A percentile compares a stretch with the other conserved stretches of the same genome.
Evolutionary conservation across 2,329 filamentous ascomycete genomes (phyloP).

Genomic region (Endocalyx cinctus): DNA sequence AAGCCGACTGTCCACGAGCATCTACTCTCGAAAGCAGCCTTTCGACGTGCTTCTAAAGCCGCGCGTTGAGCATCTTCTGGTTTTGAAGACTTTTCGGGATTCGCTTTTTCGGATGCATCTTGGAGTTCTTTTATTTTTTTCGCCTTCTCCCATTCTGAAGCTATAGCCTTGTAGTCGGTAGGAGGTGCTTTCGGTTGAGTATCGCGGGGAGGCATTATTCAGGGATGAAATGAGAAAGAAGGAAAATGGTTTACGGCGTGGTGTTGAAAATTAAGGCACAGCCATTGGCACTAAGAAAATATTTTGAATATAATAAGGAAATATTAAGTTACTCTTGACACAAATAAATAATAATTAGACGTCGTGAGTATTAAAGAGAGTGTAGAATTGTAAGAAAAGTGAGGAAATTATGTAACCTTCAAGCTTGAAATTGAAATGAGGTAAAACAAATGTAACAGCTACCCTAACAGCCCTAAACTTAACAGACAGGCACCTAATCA

Average conservation of each 20-base stretch:
- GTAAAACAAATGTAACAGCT: no score
- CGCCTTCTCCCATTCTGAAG: conserved; percentile 49
- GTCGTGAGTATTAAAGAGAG: no score
- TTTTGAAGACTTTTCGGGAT: conserved; percentile 28
- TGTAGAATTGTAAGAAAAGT: no score
- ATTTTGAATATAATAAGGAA: conserved; percentile 3
- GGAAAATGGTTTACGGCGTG: conserved; percentile 10
- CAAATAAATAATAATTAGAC: no score
- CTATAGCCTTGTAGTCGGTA: conserved; percentile 48
- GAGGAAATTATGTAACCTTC: no score
- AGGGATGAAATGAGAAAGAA: conserved; percentile 6
- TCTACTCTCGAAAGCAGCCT: conserved; percentile 45
- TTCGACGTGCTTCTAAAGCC: conserved; percentile 43
- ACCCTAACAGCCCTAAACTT: no score
- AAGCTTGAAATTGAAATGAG: no score
- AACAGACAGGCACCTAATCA: no score
- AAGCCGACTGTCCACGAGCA: conserved; percentile 61
- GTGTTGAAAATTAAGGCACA: conserved; percentile 10
- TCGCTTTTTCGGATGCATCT: conserved; percentile 30
- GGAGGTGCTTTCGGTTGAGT: conserved; percentile 19
- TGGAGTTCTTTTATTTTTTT: conserved; percentile 44
- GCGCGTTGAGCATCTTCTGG: conserved; percentile 40
- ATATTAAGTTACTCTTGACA: no score
- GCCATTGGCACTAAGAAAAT: conserved; percentile 17
- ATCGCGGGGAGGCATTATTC: conserved; percentile 25